Evolutionary conservation across 1,139 yeast genomes (phyloP), one percentile per base, ranked within the genome.

Genomic region (Casaregolazyma lundiana): DNA sequence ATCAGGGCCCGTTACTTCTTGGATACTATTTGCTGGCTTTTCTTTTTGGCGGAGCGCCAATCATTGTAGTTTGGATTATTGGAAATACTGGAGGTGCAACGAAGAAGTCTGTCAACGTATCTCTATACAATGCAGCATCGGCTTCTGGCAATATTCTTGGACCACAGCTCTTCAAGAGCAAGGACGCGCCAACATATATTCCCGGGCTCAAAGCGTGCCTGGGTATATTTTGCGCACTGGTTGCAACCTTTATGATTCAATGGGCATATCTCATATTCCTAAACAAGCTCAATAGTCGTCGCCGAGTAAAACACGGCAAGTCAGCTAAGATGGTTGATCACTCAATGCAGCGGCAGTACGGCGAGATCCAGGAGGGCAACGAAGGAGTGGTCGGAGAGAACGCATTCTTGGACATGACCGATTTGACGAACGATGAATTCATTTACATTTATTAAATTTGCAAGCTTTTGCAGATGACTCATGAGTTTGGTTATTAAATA

Each of bases 1-100:
- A 44, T 24, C 35, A 42, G 17, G 51, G 51, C 4, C 41, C 43
- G 2, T 35, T 48, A 7, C 24, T 48, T n/a, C 16, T 32, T 35
- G 51, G 48, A 8, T 48, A 46, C 35, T 48, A 48, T 36, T 30
- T 48, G 18, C 35, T 41, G 9, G 42, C 39, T 3, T 43, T 48
- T 35, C 37, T 38, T 36, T 38, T 38, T 30, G 51, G 44, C 6
- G 48, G 48, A 29, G 35, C 50, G 5, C 51, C 51, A 4, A 15
- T 48, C 34, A 39, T 39, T n/a, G 44, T 46, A 21, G 34, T 50
- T 4, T 48, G 51, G 51, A 37, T 41, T 32, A 38, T 48, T 18
- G 45, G 41, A 7, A 83, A 82, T 57, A 76, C 80, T 8, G 82
- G 87, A 2, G 90, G 90, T 16, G 80, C 79, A 55, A 80, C 76